A percentile compares a stretch with the other conserved stretches of the same genome.
Evolutionary conservation across 1,284 basidiomycete species (phyloP).

Genomic region (Ceratobasidium sp.): DNA sequence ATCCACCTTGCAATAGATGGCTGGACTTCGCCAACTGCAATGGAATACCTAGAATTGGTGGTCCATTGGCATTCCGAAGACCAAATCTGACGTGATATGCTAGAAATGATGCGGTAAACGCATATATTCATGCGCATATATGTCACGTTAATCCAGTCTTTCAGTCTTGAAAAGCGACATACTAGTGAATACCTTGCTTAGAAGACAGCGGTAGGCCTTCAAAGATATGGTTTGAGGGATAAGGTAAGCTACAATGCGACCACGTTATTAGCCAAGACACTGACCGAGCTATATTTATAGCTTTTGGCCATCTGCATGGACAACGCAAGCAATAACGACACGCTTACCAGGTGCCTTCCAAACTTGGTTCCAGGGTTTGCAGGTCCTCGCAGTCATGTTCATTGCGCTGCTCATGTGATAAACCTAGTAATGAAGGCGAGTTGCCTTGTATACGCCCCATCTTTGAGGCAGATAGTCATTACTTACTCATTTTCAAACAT

Average conservation of each 20-base stretch:
- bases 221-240: not conserved
- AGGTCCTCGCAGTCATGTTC: not conserved
- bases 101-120: slow-evolving; percentile 5
- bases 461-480: not conserved
- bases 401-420: not conserved
- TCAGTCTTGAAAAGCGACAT: slow-evolving; percentile 6
- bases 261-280: not conserved
- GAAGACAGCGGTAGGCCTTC: not conserved
- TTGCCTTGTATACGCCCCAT: too few relatives aligned
- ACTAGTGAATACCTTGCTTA: slow-evolving; percentile 5
- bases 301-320: slow-evolving; percentile 1
- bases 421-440: not conserved
- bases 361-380: not conserved
- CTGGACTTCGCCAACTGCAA: slow-evolving; percentile 16
- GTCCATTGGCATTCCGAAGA: not conserved
- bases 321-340: slow-evolving; percentile 24
- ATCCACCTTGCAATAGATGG: slow-evolving; percentile 15
- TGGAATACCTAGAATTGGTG: not conserved
- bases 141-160: not conserved
- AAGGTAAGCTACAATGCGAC: not conserved
- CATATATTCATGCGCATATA: not conserved
- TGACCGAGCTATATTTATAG: not conserved
- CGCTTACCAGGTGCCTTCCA: not conserved
- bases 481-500: not conserved
- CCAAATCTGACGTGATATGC: not conserved